phyloP scores from a whole-genome alignment of 768 basidiomycete species.

The Tylopilus intermedius region DNA sequence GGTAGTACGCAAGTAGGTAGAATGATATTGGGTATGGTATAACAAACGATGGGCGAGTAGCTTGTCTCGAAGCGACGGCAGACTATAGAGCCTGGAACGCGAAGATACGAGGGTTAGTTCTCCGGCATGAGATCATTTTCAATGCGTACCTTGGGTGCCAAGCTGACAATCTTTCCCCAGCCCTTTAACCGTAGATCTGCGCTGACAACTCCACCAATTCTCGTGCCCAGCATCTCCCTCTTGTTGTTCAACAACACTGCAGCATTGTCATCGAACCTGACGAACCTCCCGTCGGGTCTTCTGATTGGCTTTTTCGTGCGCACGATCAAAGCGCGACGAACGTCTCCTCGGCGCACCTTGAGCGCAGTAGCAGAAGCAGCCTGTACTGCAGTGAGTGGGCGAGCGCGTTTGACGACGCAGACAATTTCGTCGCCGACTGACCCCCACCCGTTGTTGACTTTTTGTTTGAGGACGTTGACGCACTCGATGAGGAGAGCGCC shows the following conservation, averaged over 20 bases:
- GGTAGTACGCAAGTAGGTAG: too few relatives aligned
- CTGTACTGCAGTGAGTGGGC: conserved; percentile 67
- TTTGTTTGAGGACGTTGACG: conserved; percentile 93
- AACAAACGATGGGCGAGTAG: background rate
- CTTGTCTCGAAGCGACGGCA: background rate
- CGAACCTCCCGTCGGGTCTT: conserved; percentile 80
- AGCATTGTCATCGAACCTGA: conserved; percentile 96
- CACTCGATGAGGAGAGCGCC: conserved; percentile 93
- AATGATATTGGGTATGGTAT: background rate
- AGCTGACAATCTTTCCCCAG: conserved; percentile 89
- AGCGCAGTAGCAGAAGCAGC: conserved; percentile 71
- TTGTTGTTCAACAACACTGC: conserved; percentile 93
- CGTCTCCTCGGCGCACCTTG: conserved; percentile 90
- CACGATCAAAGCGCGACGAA: conserved; percentile 93
- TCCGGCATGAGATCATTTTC: background rate
- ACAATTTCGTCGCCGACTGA: conserved; percentile 93
- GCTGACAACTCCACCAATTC: conserved; percentile 91
- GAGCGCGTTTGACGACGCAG: conserved; percentile 88
- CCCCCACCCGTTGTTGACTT: conserved; percentile 93
- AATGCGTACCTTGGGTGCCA: conserved; percentile 76
- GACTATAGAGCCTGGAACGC: conserved; percentile 16
- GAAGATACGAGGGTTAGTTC: background rate
- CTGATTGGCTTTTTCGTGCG: conserved; percentile 83
- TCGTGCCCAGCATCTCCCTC: conserved; percentile 90
- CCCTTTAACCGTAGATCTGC: conserved; percentile 87